Evolutionary conservation across 2,329 filamentous ascomycete species (phyloP), one percentile per base, ranked within the genome.

Genomic region (Niveomyces coronatus): DNA sequence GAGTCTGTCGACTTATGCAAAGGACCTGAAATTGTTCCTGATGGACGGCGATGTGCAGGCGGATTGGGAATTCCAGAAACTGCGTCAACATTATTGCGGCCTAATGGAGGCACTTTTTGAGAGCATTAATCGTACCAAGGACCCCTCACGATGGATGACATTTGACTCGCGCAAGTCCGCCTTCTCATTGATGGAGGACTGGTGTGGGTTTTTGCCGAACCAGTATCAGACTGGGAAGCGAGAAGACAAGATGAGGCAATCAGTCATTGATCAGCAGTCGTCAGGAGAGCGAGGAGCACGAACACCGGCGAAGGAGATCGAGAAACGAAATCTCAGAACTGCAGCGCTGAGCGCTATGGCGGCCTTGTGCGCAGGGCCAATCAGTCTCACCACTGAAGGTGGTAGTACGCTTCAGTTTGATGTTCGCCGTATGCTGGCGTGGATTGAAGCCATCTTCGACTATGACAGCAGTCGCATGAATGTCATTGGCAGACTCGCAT

Each of bases 101-200:
- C 64, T 98, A 28, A 81, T 95, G 61, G 89, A 98, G 54, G 85
- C 88, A 42, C 66, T 98, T 0, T 98, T 94, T 47, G 85, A 94
- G 49, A 86, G 85, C 5, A 86, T 95, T 49, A 91, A 89, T 49
- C 75, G 80, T 36, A 86, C 86, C 0, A 79, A 79, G 44, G 85
- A 95, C 43, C 83, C 87, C 2, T 81, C 85, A 4, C 75, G 86
- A 22, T 98, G 91, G 89, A 91, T 98, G 76, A 88, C 91, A 0
- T 98, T 98, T 53, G 91, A 98, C 56, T 85, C 88, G 10, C 74
- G 93, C 28, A 94, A 95, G 55, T 95, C 91, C 5, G 84, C 89
- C 0, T 98, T 98, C 54, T 81, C 88, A 1, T 65, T 98, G 33
- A 96, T 98, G 88, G 91, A 98, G 60, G 89, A 96, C 47, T 98